Evolutionary conservation across 305 asterid genomes (phyloP).

Genomic region (Ilex paraguariensis): DNA sequence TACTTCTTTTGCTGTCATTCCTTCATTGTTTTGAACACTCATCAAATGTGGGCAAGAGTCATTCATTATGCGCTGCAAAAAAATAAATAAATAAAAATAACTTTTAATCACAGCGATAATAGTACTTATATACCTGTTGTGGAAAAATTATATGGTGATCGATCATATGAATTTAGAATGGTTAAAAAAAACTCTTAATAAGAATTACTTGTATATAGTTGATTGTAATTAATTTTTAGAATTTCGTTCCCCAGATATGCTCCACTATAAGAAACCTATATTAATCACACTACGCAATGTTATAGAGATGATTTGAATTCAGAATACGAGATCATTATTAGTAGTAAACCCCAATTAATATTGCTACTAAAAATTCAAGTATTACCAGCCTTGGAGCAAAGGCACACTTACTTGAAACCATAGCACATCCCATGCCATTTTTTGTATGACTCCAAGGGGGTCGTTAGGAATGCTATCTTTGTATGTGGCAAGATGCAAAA

Average conservation of each 20-base stretch:
- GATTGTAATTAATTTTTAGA: no score
- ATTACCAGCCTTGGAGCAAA: no score
- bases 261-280: no score
- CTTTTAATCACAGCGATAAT: neutral
- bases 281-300: no score
- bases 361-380: no score
- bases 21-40: neutral
- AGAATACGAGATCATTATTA: no score
- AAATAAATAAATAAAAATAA: no score
- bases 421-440: neutral
- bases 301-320: no score
- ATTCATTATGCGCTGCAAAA: neutral
- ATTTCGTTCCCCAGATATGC: no score
- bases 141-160: neutral
- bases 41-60: neutral
- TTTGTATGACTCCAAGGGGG: neutral
- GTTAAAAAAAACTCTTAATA: neutral
- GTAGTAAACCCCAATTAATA: no score
- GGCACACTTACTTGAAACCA: neutral
- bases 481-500: neutral
- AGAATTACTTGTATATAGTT: no score
- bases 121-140: neutral
- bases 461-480: neutral
- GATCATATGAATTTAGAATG: neutral
- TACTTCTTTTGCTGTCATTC: neutral